These are phyloP conservation scores for Zelonia costaricensis DNA, from an alignment of 208 protist species.

Conservation along the genomic window DNA sequence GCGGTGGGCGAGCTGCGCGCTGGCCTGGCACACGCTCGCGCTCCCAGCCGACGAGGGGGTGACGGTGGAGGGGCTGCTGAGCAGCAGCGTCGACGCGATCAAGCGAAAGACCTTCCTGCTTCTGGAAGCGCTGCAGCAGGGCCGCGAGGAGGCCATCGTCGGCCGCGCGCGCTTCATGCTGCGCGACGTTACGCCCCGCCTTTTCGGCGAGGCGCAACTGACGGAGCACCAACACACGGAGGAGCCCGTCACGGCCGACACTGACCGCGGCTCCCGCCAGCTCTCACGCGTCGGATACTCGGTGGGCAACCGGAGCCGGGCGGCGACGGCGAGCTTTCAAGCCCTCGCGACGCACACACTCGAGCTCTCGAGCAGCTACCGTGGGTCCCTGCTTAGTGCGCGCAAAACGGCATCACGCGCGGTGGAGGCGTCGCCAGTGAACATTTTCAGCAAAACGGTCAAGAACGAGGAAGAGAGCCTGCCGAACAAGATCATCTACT, in stretches of 20 bases:
- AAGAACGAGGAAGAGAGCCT: constrained; percentile 45
- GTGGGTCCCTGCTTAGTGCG: constrained; percentile 16
- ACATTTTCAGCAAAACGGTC: constrained; percentile 37
- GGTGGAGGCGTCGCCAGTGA: constrained; percentile 23
- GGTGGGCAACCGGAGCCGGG: constrained; percentile 29
- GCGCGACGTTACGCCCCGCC: constrained; percentile 58
- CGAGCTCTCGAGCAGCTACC: constrained; percentile 33
- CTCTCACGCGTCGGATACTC: constrained; percentile 23
- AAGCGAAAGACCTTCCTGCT: constrained; percentile 77
- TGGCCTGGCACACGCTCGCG: constrained; percentile 44
- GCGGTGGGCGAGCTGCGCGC: constrained; percentile 41
- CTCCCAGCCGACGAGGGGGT: constrained; percentile 19
- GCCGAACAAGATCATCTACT: constrained; percentile 64
- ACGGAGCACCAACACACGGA: constrained; percentile 75
- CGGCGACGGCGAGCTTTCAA: constrained; percentile 24
- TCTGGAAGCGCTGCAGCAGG: constrained; percentile 82
- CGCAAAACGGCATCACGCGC: constrained; percentile 17
- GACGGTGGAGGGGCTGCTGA: constrained; percentile 44
- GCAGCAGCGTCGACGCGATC: constrained; percentile 50
- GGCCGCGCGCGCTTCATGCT: constrained; percentile 75
- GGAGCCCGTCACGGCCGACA: constrained; percentile 44
- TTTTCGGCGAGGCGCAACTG: constrained; percentile 49
- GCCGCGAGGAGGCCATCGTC: constrained; percentile 56
- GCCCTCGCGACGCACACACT: constrained; percentile 26
- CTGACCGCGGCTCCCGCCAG: constrained; percentile 27